Evolutionary conservation across 2,329 filamentous ascomycete genomes (phyloP).

Genomic region (Cercospora citrullina): DNA sequence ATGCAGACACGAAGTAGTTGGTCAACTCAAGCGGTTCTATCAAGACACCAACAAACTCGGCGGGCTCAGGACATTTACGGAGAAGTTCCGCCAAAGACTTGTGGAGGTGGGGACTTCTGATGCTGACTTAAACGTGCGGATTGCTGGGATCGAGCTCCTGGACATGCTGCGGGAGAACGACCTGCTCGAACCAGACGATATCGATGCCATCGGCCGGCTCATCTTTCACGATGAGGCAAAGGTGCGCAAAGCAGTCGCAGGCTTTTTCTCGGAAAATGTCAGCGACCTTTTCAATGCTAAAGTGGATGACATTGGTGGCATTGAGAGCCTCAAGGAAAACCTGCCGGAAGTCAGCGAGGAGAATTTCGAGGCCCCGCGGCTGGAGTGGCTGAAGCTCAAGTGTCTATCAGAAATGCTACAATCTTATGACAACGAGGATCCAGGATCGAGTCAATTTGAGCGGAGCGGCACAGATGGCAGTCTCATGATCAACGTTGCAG

Average conservation of each 20-base stretch:
- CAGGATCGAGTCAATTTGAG: slow-evolving; percentile 51
- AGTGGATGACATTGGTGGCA: slow-evolving; percentile 80
- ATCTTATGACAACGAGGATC: slow-evolving; percentile 66
- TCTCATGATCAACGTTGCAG: slow-evolving; percentile 59
- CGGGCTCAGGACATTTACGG: slow-evolving; percentile 83
- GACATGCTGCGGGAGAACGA: slow-evolving; percentile 80
- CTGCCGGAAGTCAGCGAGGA: slow-evolving; percentile 73
- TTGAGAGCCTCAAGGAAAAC: slow-evolving; percentile 72
- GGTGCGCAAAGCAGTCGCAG: slow-evolving; percentile 83
- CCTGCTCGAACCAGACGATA: slow-evolving; percentile 85
- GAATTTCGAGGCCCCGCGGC: slow-evolving; percentile 59
- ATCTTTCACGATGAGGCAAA: slow-evolving; percentile 84
- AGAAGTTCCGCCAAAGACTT: slow-evolving; percentile 80
- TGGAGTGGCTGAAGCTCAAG: slow-evolving; percentile 89
- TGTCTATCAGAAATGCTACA: slow-evolving; percentile 81
- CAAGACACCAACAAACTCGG: slow-evolving; percentile 75
- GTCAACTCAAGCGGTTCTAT: slow-evolving; percentile 77
- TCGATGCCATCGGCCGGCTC: slow-evolving; percentile 82
- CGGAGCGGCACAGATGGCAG: slow-evolving; percentile 41
- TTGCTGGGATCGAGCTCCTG: slow-evolving; percentile 76
- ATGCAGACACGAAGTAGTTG: slow-evolving; percentile 81
- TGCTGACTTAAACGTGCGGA: slow-evolving; percentile 75
- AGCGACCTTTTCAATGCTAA: slow-evolving; percentile 76
- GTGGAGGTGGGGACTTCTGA: slow-evolving; percentile 92
- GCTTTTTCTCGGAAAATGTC: slow-evolving; percentile 87